phyloP scores from a whole-genome alignment of 2,329 filamentous ascomycete species.

The Talaromyces sp. region DNA sequence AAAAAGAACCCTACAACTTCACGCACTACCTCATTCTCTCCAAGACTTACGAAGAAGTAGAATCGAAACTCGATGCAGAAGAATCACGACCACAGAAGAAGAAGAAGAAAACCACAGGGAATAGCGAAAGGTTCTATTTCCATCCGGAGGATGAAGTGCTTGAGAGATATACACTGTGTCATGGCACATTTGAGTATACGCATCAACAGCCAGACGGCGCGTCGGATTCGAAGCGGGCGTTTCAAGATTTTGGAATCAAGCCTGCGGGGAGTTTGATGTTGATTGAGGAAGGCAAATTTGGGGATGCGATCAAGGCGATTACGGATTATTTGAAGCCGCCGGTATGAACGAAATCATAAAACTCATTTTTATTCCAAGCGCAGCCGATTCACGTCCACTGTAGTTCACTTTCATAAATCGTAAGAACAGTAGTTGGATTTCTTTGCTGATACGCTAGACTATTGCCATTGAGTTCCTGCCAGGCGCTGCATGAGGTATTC shows the following conservation, averaged over 20 bases:
- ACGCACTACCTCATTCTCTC: constrained; percentile 88
- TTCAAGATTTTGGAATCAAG: constrained; percentile 87
- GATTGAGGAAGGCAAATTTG: constrained; percentile 75
- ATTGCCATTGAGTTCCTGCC: constrained; percentile 51
- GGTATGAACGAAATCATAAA: constrained; percentile 25
- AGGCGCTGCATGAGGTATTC: constrained; percentile 96
- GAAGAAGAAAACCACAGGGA: constrained; percentile 51
- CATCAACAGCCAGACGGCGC: constrained; percentile 72
- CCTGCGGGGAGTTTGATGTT: constrained; percentile 80
- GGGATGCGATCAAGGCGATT: constrained; percentile 70
- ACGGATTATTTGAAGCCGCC: constrained; percentile 65
- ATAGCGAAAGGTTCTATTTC: constrained; percentile 71
- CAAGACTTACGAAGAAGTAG: constrained; percentile 87
- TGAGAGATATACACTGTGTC: constrained; percentile 67
- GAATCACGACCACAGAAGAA: constrained; percentile 61
- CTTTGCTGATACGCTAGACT: constrained; percentile 14
- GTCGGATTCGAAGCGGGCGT: constrained; percentile 88
- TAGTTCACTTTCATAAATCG: background rate
- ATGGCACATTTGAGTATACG: constrained; percentile 70
- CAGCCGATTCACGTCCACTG: background rate
- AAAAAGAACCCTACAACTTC: constrained; percentile 89
- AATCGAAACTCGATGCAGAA: constrained; percentile 70
- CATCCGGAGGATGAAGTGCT: constrained; percentile 93
- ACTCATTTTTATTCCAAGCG: background rate
- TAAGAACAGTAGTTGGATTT: background rate